Evolutionary conservation across 2,329 filamentous ascomycete species (phyloP).

Genomic region (Ustulina deusta): DNA sequence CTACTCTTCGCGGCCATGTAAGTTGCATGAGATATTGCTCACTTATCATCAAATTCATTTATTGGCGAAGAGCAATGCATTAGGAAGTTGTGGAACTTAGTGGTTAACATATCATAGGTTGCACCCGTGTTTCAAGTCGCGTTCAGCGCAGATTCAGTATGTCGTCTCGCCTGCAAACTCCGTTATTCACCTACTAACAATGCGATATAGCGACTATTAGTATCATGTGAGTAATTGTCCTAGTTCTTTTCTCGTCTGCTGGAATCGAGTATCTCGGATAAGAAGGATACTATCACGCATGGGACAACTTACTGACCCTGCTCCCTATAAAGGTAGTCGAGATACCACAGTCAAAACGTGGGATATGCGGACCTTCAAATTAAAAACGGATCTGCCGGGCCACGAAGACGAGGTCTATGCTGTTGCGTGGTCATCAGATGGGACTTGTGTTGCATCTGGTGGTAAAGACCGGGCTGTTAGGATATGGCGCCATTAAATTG

Average conservation of each 20-base stretch:
- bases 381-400: slow-evolving; percentile 55
- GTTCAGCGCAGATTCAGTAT: slow-evolving; percentile 86
- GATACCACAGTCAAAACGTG: slow-evolving; percentile 93
- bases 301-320: slow-evolving; percentile 37
- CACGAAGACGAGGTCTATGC: slow-evolving; percentile 46
- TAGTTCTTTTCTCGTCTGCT: background rate
- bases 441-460: slow-evolving; percentile 87
- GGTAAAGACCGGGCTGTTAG: slow-evolving; percentile 88
- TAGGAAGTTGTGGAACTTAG: background rate
- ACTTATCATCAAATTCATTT: background rate
- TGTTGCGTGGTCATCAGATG: slow-evolving; percentile 95
- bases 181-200: slow-evolving; percentile 9
- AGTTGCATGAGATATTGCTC: slow-evolving; percentile 60
- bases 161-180: background rate
- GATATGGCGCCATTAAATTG: slow-evolving; percentile 72
- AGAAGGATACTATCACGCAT: background rate
- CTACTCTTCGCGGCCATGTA: slow-evolving; percentile 86
- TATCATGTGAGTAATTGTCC: slow-evolving; percentile 33
- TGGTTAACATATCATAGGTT: slow-evolving; percentile 49
- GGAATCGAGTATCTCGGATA: background rate
- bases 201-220: slow-evolving; percentile 52
- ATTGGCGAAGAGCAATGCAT: background rate
- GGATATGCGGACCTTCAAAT: slow-evolving; percentile 87
- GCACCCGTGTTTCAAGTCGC: slow-evolving; percentile 92
- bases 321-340: slow-evolving; percentile 67